phyloP scores from a whole-genome alignment of 176 grass and related monocot species.

The Phyllostachys edulis region DNA sequence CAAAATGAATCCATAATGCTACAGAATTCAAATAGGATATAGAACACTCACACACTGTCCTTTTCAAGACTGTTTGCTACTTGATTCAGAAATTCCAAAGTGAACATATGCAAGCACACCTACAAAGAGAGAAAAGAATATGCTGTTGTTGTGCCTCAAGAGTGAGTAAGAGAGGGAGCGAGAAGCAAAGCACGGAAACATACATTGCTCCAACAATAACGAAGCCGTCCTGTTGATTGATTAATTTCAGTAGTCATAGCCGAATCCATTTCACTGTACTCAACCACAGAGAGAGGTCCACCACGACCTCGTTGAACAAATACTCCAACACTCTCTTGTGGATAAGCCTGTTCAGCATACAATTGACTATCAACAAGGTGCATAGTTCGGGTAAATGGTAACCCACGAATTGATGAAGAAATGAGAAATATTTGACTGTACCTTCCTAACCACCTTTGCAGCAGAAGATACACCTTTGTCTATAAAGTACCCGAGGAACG shows the following conservation, averaged over 20 bases:
- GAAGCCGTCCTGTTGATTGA: slow-evolving; percentile 90
- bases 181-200: slow-evolving; percentile 31
- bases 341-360: slow-evolving; percentile 71
- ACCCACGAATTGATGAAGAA: neutral
- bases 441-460: slow-evolving; percentile 95
- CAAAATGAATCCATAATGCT: neutral
- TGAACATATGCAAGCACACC: slow-evolving; percentile 90
- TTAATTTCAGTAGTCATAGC: slow-evolving; percentile 93
- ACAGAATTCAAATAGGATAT: slow-evolving; percentile 1
- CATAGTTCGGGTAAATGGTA: neutral
- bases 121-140: slow-evolving; percentile 22
- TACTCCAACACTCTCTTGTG: slow-evolving; percentile 97
- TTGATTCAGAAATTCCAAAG: slow-evolving; percentile 89
- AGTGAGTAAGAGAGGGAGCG: neutral
- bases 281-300: slow-evolving; percentile 78
- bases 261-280: slow-evolving; percentile 96
- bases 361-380: slow-evolving; percentile 1
- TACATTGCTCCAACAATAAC: slow-evolving; percentile 99
- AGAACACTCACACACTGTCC: slow-evolving; percentile 80
- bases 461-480: slow-evolving; percentile 85
- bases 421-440: slow-evolving; percentile 33
- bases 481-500: slow-evolving; percentile 95
- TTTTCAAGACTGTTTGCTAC: slow-evolving; percentile 92
- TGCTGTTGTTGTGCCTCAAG: neutral
- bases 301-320: slow-evolving; percentile 95